These are phyloP conservation scores for Acer saccharum DNA, from an alignment of 345 rosid species.

Conservation along the genomic window DNA sequence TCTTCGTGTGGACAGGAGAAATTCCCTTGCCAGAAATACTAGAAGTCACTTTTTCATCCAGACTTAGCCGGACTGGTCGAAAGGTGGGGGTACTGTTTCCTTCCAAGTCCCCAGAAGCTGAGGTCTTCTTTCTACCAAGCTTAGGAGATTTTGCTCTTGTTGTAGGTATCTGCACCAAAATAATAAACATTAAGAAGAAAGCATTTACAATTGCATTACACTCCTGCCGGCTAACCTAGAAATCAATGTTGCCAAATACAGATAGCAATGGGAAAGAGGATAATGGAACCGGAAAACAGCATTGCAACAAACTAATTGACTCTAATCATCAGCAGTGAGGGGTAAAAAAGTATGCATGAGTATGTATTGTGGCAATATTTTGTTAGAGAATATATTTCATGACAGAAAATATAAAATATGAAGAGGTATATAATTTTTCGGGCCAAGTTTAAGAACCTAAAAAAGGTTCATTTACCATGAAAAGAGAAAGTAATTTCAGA, in stretches of 20 bases:
- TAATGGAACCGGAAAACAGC: background rate
- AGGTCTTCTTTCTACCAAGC: conserved; percentile 81
- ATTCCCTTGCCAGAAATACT: conserved; percentile 48
- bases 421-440: background rate
- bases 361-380: background rate
- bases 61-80: conserved; percentile 56
- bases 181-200: conserved; percentile 14
- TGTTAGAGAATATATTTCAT: background rate
- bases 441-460: background rate
- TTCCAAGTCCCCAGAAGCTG: conserved; percentile 47
- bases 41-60: conserved; percentile 58
- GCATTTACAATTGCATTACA: background rate
- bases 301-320: background rate
- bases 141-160: conserved; percentile 98
- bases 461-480: background rate
- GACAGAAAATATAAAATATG: background rate
- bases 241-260: background rate
- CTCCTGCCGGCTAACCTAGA: background rate
- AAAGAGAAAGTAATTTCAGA: background rate
- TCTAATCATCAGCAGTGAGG: background rate
- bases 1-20: conserved; percentile 52
- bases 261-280: background rate
- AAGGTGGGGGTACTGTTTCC: conserved; percentile 40
- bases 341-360: background rate
- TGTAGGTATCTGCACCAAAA: conserved; percentile 71